Base-by-base conservation (phyloP, 768 basidiomycete genomes). In the Tricholoma matsutake region DNA sequence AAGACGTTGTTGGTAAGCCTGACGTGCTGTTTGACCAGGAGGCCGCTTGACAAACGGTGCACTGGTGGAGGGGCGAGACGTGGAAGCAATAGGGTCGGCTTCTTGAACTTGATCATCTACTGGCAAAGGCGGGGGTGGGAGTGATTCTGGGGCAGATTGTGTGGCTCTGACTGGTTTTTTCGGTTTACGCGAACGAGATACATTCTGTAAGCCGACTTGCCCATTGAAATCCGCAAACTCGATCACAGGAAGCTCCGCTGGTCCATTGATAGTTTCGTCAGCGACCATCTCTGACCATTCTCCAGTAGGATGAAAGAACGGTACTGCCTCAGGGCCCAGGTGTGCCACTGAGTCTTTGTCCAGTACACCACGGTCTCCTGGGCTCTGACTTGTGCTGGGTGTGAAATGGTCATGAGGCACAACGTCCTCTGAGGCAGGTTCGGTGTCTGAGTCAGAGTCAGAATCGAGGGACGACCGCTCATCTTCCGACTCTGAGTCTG, bases 271-370 rank as follows among this genome's bases (percentile, higher is more conserved):
- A 47, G 74, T 81, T 73, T 90, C 88, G 61, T 87, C 87, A 16
- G 87, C 80, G n/a, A 92, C 89, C 86, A 92, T 89, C 69, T 93
- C 90, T 9, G 90, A 89, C 92, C 92, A 93, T 66, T 84, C 82
- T 14, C 82, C 81, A 31, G 80, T 71, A 1, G 78, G 63, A 5
- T 81, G 74, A 64, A 88, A 87, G 71, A 90, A 86, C 14, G 83
- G 77, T 28, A 78, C 70, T 54, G 71, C 63, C 11, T 63, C 72
- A 32, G 72, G 77, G 16, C 31, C 9, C 29, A 52, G 7, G 29
- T 31, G 51, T 63, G 65, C 56, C 54, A 62, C 60, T 64, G 62
- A 29, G 3, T 69, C 69, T 53, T 78, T 75, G 32, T 72, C 72
- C 14, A 71, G 67, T 1, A 75, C 71, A 52, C 72, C 72, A 14